phyloP scores from a whole-genome alignment of 305 asterid species.

The Fraxinus floribunda region DNA sequence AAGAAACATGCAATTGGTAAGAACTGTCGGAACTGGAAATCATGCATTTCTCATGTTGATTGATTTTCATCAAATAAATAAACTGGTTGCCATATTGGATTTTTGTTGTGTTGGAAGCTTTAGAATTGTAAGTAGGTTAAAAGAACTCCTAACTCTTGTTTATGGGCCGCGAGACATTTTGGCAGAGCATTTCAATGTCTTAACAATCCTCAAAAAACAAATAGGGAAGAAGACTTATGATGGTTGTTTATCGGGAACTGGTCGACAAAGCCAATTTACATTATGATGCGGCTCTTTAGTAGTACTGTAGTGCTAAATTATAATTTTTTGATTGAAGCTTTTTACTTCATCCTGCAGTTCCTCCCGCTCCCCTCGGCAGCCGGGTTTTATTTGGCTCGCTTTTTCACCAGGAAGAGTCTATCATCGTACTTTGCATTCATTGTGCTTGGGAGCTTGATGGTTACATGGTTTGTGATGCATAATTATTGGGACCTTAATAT shows the following conservation, averaged over 20 bases:
- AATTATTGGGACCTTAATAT: constrained; percentile 96
- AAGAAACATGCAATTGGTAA: constrained; percentile 12
- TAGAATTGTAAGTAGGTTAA: constrained; percentile 1
- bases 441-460: constrained; percentile 90
- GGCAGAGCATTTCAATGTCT: neutral
- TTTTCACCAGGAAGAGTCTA: constrained; percentile 84
- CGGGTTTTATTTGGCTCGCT: constrained; percentile 92
- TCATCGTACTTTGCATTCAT: constrained; percentile 83
- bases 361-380: constrained; percentile 88
- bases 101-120: neutral
- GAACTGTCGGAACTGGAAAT: neutral
- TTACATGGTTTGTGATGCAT: constrained; percentile 91
- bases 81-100: constrained; percentile 7
- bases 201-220: neutral
- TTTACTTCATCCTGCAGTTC: constrained; percentile 59
- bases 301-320: neutral
- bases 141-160: neutral
- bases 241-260: neutral
- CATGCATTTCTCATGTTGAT: neutral
- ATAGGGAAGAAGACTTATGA: neutral
- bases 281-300: constrained; percentile 17
- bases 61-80: constrained; percentile 7
- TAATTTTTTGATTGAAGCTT: constrained; percentile 21
- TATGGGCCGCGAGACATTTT: neutral
- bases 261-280: neutral